These are phyloP conservation scores for Solanum tacnaense DNA, from an alignment of 257 asterid genomes.

Conservation along the genomic window DNA sequence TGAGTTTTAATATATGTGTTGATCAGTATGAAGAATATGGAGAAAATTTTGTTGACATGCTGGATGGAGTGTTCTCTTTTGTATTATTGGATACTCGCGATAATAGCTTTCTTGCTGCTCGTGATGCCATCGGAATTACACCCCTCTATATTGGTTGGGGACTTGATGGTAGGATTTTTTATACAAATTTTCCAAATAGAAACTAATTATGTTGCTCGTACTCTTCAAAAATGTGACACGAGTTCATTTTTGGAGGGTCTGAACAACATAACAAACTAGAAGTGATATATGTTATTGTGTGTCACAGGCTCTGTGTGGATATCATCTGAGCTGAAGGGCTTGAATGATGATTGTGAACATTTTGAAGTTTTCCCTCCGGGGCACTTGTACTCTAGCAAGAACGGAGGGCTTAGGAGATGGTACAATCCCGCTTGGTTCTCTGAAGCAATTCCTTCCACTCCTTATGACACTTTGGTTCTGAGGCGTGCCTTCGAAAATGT, in stretches of 20 bases:
- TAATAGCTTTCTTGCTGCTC: constrained; percentile 80
- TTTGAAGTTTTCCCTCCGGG: constrained; percentile 93
- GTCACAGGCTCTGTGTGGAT: constrained; percentile 85
- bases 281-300: neutral
- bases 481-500: constrained; percentile 85
- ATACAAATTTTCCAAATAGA: neutral
- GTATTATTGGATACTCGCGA: constrained; percentile 85
- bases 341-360: constrained; percentile 85
- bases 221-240: neutral
- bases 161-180: constrained; percentile 55
- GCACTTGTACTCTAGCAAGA: constrained; percentile 82
- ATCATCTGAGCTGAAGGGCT: constrained; percentile 81
- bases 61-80: constrained; percentile 95
- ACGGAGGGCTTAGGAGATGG: constrained; percentile 66
- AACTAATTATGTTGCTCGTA: neutral
- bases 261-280: neutral
- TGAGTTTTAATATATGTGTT: constrained; percentile 1
- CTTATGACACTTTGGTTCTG: constrained; percentile 70
- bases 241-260: neutral
- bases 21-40: constrained; percentile 87
- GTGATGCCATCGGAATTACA: constrained; percentile 94
- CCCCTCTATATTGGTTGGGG: constrained; percentile 96
- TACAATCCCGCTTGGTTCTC: constrained; percentile 88
- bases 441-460: constrained; percentile 73
- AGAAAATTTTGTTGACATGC: constrained; percentile 76